A percentile compares a stretch with the other conserved stretches of the same genome.
phyloP scores from a whole-genome alignment of 805 yeast genomes.

The Yarrowia sp. region DNA sequence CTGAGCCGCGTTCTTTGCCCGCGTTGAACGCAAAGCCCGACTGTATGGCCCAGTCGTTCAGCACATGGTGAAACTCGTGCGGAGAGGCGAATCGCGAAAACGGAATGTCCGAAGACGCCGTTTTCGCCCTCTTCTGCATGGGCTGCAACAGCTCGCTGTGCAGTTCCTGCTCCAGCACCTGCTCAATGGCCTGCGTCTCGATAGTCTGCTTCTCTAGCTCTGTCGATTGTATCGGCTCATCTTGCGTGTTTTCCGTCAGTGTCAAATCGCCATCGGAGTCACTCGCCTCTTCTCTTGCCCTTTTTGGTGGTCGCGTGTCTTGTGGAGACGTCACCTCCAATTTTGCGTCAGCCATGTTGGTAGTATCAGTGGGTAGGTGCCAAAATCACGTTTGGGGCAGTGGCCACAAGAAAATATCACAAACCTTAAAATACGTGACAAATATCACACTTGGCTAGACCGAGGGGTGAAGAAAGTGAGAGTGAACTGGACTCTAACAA shows the following conservation, averaged over 20 bases:
- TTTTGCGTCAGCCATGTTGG: background rate
- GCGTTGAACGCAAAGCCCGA: background rate
- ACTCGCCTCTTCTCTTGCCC: too few relatives aligned
- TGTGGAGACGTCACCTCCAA: too few relatives aligned
- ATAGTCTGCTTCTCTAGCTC: too few relatives aligned
- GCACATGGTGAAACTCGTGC: slow-evolving; percentile 1
- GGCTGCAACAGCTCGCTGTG: background rate
- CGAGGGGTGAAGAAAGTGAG: too few relatives aligned
- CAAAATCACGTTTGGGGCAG: background rate
- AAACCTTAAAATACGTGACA: background rate
- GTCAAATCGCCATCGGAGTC: too few relatives aligned
- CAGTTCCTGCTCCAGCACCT: background rate
- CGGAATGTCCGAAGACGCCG: background rate
- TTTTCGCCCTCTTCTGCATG: background rate
- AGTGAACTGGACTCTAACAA: too few relatives aligned
- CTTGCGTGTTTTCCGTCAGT: too few relatives aligned
- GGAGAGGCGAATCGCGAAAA: background rate
- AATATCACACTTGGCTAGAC: too few relatives aligned
- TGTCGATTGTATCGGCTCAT: too few relatives aligned
- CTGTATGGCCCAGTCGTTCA: slow-evolving; percentile 7
- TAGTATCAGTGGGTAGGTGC: too few relatives aligned
- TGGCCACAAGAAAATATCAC: background rate
- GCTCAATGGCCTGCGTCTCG: too few relatives aligned
- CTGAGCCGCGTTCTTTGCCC: background rate
- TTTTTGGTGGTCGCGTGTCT: too few relatives aligned